These are phyloP conservation scores for Escovopsis sp. DNA, from an alignment of 2,329 filamentous ascomycete species.

Conservation along the genomic window DNA sequence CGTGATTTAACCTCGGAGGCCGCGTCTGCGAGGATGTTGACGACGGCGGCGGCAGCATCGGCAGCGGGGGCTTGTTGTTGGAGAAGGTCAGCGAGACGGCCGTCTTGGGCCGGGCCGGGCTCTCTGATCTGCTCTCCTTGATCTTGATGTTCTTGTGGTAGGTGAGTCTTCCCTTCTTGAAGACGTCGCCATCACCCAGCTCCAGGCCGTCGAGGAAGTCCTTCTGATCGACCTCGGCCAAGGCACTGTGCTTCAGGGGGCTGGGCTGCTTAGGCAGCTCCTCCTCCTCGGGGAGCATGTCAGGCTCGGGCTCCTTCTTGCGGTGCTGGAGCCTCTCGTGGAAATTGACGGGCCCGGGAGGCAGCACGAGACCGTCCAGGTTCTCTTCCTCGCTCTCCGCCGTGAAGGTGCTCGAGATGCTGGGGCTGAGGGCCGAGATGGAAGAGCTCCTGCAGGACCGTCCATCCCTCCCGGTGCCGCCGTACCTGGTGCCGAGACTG, in stretches of 20 bases:
- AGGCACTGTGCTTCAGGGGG: conserved; percentile 16
- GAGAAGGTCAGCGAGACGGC: conserved; percentile 85
- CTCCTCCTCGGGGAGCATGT: conserved; percentile 27
- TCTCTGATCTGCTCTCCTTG: conserved; percentile 54
- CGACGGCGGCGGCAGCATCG: conserved; percentile 57
- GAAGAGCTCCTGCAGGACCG: conserved; percentile 73
- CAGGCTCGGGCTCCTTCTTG: conserved; percentile 44
- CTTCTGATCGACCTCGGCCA: conserved; percentile 39
- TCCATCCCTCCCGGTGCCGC: conserved; percentile 68
- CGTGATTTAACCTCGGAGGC: conserved; percentile 63
- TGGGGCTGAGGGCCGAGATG: conserved; percentile 79
- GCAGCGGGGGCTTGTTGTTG: conserved; percentile 43
- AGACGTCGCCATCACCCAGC: conserved; percentile 66
- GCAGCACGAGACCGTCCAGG: conserved; percentile 76
- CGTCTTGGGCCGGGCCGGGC: conserved; percentile 55
- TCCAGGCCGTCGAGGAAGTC: conserved; percentile 82
- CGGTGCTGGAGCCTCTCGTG: conserved; percentile 60
- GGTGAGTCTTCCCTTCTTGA: conserved; percentile 66
- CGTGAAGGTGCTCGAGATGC: conserved; percentile 79
- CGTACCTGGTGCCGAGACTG: conserved; percentile 80
- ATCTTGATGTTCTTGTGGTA: conserved; percentile 86
- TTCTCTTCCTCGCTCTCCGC: conserved; percentile 88
- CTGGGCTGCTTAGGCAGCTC: conserved; percentile 9
- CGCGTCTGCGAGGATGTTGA: conserved; percentile 40
- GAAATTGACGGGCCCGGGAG: conserved; percentile 70